Base-by-base conservation (phyloP, 108 stramenopile species). In the Fistulifera pelliculosa region DNA sequence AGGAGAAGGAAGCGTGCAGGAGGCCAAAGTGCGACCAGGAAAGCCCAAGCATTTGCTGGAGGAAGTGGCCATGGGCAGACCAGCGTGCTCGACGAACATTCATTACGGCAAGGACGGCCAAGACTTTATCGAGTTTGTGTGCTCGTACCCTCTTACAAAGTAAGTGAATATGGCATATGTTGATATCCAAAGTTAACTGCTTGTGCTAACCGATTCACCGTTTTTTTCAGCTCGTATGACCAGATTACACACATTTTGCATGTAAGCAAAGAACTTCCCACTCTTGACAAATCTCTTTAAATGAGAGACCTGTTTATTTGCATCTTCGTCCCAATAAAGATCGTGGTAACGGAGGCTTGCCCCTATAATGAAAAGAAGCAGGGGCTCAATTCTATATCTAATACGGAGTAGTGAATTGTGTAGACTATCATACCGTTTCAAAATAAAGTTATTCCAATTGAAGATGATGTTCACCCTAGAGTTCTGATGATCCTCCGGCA, bases 71-170 rank as follows among this genome's bases (percentile, higher is more conserved):
- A 54, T 54, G 16, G 87, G 83, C 0, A 49, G 65, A 42, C 49
- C 56, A 42, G 70, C 78, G 22, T 79, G 74, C 47, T 74, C 70
- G 7, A 76, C 78, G 22, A 82, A 75, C 49, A 52, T 80, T 27
- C 75, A 84, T 49, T 82, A 84, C 54, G 68, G 73, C 54, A 77
- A 75, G 47, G 54, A 75, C 25, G 87, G 87, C 14, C 58, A 57
- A 47, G 72, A 75, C 27, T 82, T 84, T 61, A 66, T 84, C 40
- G 74, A 74, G 53, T 88, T 80, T 54, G 73, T 84, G 49, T 80
- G 73, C 38, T 82, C 83, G n/a, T 88, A 84, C 62, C 87, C 87
- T 11, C 56, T 88, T 47, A 82, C 83, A 31, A 88, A 84, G 77
- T 78, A 68, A 78, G 77, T 78, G 23, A 43, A 23, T 55, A n/a